Percentiles rank a stretch among this genome's conserved stretches.
phyloP scores from a whole-genome alignment of 352 stramenopile species.

The Blastocystis sp. region DNA sequence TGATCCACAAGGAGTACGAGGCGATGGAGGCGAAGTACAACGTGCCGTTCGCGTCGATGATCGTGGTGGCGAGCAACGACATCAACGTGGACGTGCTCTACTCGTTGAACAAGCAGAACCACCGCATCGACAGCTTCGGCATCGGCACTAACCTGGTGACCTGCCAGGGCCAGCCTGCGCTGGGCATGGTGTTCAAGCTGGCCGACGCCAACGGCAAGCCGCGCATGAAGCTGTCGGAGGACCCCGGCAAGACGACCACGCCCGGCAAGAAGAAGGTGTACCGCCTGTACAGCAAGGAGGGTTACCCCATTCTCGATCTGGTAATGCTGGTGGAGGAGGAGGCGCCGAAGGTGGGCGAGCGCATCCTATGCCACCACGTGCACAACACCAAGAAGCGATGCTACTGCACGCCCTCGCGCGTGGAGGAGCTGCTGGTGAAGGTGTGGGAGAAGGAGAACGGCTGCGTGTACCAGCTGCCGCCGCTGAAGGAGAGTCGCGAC shows the following conservation, averaged over 20 bases:
- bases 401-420: slow-evolving; percentile 84
- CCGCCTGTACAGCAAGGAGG: slow-evolving; percentile 83
- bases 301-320: slow-evolving; percentile 82
- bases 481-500: slow-evolving; percentile 78
- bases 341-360: slow-evolving; percentile 79
- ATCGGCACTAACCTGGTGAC: slow-evolving; percentile 93
- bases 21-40: slow-evolving; percentile 67
- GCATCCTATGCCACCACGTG: slow-evolving; percentile 87
- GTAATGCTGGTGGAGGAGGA: slow-evolving; percentile 83
- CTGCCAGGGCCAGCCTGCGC: slow-evolving; percentile 93
- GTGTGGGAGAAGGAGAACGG: slow-evolving; percentile 85
- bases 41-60: slow-evolving; percentile 77
- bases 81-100: slow-evolving; percentile 95
- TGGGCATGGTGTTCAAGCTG: slow-evolving; percentile 98
- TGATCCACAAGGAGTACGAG: slow-evolving; percentile 70
- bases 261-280: slow-evolving; percentile 80
- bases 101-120: slow-evolving; percentile 87
- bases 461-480: slow-evolving; percentile 74
- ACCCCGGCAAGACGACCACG: slow-evolving; percentile 88
- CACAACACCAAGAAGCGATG: slow-evolving; percentile 89
- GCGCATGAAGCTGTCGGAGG: slow-evolving; percentile 95
- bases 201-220: slow-evolving; percentile 90
- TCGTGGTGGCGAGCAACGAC: slow-evolving; percentile 96
- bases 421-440: slow-evolving; percentile 83
- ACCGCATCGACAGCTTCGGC: slow-evolving; percentile 90